Base-by-base conservation (phyloP, 345 rosid species). In the Boechera stricta region DNA sequence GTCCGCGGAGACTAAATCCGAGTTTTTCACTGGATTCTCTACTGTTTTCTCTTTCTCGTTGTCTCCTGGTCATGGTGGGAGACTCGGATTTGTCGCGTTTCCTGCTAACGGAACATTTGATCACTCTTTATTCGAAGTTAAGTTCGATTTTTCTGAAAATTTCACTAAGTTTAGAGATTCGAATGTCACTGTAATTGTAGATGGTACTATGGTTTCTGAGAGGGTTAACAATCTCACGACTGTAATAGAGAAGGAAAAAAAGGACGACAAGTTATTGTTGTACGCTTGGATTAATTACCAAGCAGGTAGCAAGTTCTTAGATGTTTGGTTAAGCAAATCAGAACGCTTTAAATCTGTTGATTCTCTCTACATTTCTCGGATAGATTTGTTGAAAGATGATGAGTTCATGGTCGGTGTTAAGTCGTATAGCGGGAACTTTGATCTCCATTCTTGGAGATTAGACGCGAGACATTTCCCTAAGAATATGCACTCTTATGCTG, bases 241-340 rank as follows among this genome's bases (percentile, higher is more conserved):
- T 15, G 61, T 16, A 32, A 62, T 33, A 39, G 10, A 85, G 65
- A n/a, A 78, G 76, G 77, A 83, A 71, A 89, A 89, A 12, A 63
- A 74, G 63, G 85, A 80, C 21, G 69, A 18, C 48, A 21, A 21
- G 38, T 1, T 36, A 38, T 57, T 71, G 60, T 35, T 90, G 80
- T 85, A 79, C 61, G 82, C 87, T 71, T 89, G 87, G 93, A 80
- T 94, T 58, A 90, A 90, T 72, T 94, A 90, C 70, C 81, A 77
- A 55, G 90, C 91, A 0, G 54, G 87, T 48, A 85, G 92, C 1
- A 83, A 82, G 80, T 84, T 88, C 39, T 48, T 92, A 39, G 95
- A 92, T 73, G 88, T 92, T 28, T 62, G 88, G 72, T 63, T 94
- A 85, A 83, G 87, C 77, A 82, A 80, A 53, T 83, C 73, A 52